Percentiles rank a stretch among this genome's conserved stretches.
phyloP scores from a whole-genome alignment of 2,329 filamentous ascomycete genomes.

The Fusarium piperis region DNA sequence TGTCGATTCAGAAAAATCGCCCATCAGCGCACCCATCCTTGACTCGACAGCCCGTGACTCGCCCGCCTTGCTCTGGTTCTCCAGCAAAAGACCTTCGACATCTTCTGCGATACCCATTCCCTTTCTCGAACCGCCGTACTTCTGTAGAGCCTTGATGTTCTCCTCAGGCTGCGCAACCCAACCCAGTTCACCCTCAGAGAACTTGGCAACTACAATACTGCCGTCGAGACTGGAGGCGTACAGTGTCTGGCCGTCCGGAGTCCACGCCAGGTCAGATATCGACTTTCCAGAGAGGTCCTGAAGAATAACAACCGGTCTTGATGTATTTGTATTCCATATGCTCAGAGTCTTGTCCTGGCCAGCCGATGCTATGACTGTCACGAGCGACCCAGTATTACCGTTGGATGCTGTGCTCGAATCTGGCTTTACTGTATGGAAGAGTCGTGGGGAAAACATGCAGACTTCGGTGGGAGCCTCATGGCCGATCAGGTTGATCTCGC shows the following conservation, averaged over 20 bases:
- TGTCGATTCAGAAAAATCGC: conserved; percentile 72
- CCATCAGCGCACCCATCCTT: conserved; percentile 98
- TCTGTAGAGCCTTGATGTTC: conserved; percentile 91
- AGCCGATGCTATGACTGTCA: conserved; percentile 95
- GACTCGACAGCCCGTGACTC: conserved; percentile 91
- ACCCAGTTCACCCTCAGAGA: conserved; percentile 87
- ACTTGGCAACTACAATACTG: conserved; percentile 82
- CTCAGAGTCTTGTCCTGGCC: conserved; percentile 96
- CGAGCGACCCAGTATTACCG: conserved; percentile 59
- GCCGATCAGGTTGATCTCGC: conserved; percentile 95
- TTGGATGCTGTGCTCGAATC: conserved; percentile 60
- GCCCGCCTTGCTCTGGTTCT: conserved; percentile 91
- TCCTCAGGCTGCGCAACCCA: conserved; percentile 87
- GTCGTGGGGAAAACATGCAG: conserved; percentile 92
- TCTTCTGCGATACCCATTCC: conserved; percentile 93
- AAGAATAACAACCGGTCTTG: conserved; percentile 87
- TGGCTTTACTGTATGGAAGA: conserved; percentile 82
- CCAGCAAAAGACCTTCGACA: conserved; percentile 85
- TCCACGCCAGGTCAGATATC: conserved; percentile 94
- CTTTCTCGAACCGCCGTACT: conserved; percentile 88
- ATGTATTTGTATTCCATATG: conserved; percentile 97
- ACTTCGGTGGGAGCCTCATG: conserved; percentile 98
- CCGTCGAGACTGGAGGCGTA: conserved; percentile 91
- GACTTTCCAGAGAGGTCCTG: conserved; percentile 91
- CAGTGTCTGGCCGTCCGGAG: conserved; percentile 86